Base-by-base conservation (phyloP, 2,329 filamentous ascomycete genomes). In the Ascochyta koolunga region DNA sequence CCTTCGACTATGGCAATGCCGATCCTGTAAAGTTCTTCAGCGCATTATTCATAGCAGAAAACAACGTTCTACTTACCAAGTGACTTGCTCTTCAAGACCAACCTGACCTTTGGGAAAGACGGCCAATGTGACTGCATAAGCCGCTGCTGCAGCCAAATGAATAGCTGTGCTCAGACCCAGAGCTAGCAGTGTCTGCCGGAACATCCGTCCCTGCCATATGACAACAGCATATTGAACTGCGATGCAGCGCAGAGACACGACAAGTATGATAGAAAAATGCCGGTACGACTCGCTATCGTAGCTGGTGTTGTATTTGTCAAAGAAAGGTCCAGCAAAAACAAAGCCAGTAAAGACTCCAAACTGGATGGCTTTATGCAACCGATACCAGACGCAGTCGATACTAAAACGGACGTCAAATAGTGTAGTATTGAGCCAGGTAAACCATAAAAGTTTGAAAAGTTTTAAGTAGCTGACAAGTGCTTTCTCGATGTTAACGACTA, bases 321-420 rank as follows among this genome's bases (percentile, higher is more conserved):
- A 75, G 4, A 69, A 61, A 0, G 75, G 72, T 7, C 83, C 85
- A 2, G 86, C 80, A 22, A 86, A 83, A 4, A 86, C 83, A 59
- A 89, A 87, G 5, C 83, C 85, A 33, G 86, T 79, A 80, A 89
- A 86, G 32, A 85, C 81, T 22, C 82, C 85, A 6, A 89, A 81
- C 54, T 89, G 85, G 2, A 84, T 62, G 2, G 80, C 83, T 66
- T 86, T 83, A 60, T 81, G 82, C n/a, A 80, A 59, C 19, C 86
- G 80, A 56, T 87, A 83, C 64, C 88, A 86, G 24, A 88, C 76
- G 38, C 83, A 86, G 67, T 89, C 86, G 21, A 83, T 80, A 1
- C 84, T 81, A 65, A 87, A 89, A 0, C 86, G 83, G 31, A 88
- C 82, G 69, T 89, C 86, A 65, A 85, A 88, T 1, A 89, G 72